A percentile compares a stretch with the other conserved stretches of the same genome.
Evolutionary conservation across 1,284 basidiomycete genomes (phyloP).

Genomic region (Heimioporus punctisporus): DNA sequence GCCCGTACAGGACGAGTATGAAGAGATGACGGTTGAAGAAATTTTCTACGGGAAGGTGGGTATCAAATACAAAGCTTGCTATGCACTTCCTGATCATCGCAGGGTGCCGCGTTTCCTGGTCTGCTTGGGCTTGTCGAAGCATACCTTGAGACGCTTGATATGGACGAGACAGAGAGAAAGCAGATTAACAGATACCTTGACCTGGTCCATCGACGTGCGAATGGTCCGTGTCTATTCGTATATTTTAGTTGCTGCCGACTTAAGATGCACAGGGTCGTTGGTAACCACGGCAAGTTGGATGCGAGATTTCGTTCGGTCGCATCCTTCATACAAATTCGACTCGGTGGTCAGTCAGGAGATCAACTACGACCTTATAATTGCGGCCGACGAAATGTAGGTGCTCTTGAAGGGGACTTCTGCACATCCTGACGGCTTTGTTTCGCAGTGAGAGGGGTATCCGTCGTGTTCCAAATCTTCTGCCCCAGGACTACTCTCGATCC

Average conservation of each 20-base stretch:
- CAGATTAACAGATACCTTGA: conserved; percentile 83
- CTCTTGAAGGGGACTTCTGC: background rate
- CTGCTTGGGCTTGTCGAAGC: conserved; percentile 84
- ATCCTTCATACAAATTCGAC: conserved; percentile 91
- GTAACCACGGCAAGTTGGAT: conserved; percentile 95
- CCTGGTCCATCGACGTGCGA: conserved; percentile 77
- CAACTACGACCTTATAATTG: conserved; percentile 93
- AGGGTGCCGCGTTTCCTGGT: conserved; percentile 80
- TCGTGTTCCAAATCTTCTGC: conserved; percentile 65
- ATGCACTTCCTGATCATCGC: conserved; percentile 6
- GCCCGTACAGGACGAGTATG: conserved; percentile 83
- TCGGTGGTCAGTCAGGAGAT: conserved; percentile 91
- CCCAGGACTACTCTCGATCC: conserved; percentile 47
- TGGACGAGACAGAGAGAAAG: conserved; percentile 62
- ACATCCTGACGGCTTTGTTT: conserved; percentile 13
- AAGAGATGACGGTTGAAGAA: conserved; percentile 92
- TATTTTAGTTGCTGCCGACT: background rate
- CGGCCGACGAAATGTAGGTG: conserved; percentile 91
- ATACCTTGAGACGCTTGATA: conserved; percentile 90
- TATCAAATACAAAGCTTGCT: conserved; percentile 5
- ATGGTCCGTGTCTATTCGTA: conserved; percentile 55
- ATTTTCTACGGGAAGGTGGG: conserved; percentile 91
- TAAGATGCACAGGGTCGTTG: conserved; percentile 62
- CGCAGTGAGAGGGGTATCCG: conserved; percentile 71
- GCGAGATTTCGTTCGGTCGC: conserved; percentile 86